Evolutionary conservation across 225 moss, liverwort and hornwort species (phyloP), one percentile per base, ranked within the genome.

Genomic region (Pseudoscleropodium purum): DNA sequence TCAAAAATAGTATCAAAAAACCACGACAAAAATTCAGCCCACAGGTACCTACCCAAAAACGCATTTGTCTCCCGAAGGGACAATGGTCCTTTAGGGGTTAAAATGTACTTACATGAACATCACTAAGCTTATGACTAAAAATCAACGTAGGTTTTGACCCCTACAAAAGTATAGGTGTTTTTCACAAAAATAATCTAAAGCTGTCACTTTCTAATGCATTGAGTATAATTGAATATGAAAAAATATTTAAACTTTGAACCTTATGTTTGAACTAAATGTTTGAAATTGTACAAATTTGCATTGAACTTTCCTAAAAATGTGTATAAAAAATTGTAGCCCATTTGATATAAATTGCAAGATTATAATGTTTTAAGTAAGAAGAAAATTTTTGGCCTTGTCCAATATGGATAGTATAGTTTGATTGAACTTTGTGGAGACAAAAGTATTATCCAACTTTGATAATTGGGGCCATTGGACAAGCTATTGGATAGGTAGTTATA

Each of bases 301-400:
- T 3, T 26, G 15, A 3, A 72, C 3, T 27, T 72, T 7, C 0
- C 3, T 15, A 26, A 3, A 0, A 41, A 72, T 72, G 15, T 41
- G 3, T 27, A 0, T 2, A 72, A 24, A 26, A 3, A 3, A 0
- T 25, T 72, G 8, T 1, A 72, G 3, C 72, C 39, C 0, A 0
- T 54, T 54, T 54, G 54, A 47, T 0, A 0, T 41, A 24, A 15
- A 41, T 43, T 72, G 24, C 0, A 0, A 41, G 41, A 72, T 25
- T 70, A 15, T 72, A 41, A 26, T 5, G 5, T 41, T 41, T 72
- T 2, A 41, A 26, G 1, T 26, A 39, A 14, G 1, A 70, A 39
- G 2, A 39, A 54, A 2, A 6, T 5, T 5, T 19, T 56, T 56
- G 25, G 8, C 26, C 6, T 1, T 41, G 1, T 26, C 1, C 1